Evolutionary conservation across 768 basidiomycete genomes (phyloP).

Genomic region (Rhizopogon rudus): DNA sequence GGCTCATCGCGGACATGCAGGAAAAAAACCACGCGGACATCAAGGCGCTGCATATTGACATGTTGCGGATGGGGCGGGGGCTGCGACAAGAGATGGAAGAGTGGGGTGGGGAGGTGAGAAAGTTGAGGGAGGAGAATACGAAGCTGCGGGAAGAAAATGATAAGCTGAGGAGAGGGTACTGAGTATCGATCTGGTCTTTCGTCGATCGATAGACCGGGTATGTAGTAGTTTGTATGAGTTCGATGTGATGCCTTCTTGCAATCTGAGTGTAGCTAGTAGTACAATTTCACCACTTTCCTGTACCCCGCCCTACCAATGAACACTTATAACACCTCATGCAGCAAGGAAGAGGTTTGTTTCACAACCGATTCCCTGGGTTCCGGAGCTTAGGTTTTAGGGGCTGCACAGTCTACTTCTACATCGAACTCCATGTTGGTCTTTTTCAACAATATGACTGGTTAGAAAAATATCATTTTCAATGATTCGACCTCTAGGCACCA

Average conservation of each 20-base stretch:
- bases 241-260: background rate
- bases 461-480: too few species aligned
- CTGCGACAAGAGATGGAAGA: slow-evolving; percentile 58
- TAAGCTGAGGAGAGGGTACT: slow-evolving; percentile 42
- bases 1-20: slow-evolving; percentile 71
- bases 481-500: too few species aligned
- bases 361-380: too few species aligned
- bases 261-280: background rate
- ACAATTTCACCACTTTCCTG: background rate
- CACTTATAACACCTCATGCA: too few species aligned
- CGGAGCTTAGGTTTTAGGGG: too few species aligned
- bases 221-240: background rate
- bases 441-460: too few species aligned
- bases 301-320: too few species aligned
- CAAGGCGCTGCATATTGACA: slow-evolving; percentile 68
- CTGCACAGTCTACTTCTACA: too few species aligned
- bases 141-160: slow-evolving; percentile 65
- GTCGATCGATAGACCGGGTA: background rate
- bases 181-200: background rate
- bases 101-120: slow-evolving; percentile 50
- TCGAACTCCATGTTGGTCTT: too few species aligned
- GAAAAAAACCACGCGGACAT: slow-evolving; percentile 67
- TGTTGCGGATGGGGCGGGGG: slow-evolving; percentile 64
- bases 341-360: too few species aligned
- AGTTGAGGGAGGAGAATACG: slow-evolving; percentile 41